These are phyloP conservation scores for Cynanchum wilfordii DNA, from an alignment of 257 asterid species.

Conservation along the genomic window DNA sequence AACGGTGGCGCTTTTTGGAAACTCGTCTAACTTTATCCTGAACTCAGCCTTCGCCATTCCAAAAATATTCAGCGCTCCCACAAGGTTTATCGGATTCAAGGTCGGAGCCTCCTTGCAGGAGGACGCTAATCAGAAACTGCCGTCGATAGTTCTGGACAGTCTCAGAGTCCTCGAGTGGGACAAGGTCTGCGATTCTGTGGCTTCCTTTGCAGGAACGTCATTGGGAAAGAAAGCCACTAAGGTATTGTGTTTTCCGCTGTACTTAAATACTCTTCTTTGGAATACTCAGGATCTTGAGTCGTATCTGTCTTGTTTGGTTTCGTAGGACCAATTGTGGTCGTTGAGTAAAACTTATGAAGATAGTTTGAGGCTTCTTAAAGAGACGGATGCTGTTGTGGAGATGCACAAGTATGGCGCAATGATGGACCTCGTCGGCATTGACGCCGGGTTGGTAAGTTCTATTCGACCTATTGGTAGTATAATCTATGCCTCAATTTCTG, in stretches of 20 bases:
- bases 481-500: conserved; percentile 12
- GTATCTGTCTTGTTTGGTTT: conserved; percentile 1
- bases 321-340: conserved; percentile 68
- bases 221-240: conserved; percentile 59
- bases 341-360: conserved; percentile 49
- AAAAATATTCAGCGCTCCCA: not conserved
- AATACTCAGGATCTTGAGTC: too few species aligned
- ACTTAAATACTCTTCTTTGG: not conserved
- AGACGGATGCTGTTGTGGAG: conserved; percentile 87
- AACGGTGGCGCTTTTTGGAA: conserved; percentile 3
- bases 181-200: conserved; percentile 71
- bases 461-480: not conserved
- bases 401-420: conserved; percentile 85
- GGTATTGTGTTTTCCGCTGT: conserved; percentile 26
- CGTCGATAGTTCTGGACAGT: conserved; percentile 54
- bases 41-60: not conserved
- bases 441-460: conserved; percentile 52
- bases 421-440: conserved; percentile 66
- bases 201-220: conserved; percentile 83
- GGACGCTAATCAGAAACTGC: not conserved
- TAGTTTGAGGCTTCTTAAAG: conserved; percentile 59
- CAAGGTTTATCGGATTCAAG: not conserved
- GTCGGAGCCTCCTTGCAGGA: not conserved
- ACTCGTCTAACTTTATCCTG: not conserved
- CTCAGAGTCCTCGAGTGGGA: conserved; percentile 90